Evolutionary conservation across 345 rosid genomes (phyloP), one percentile per base, ranked within the genome.

Genomic region (Trapa incisa): DNA sequence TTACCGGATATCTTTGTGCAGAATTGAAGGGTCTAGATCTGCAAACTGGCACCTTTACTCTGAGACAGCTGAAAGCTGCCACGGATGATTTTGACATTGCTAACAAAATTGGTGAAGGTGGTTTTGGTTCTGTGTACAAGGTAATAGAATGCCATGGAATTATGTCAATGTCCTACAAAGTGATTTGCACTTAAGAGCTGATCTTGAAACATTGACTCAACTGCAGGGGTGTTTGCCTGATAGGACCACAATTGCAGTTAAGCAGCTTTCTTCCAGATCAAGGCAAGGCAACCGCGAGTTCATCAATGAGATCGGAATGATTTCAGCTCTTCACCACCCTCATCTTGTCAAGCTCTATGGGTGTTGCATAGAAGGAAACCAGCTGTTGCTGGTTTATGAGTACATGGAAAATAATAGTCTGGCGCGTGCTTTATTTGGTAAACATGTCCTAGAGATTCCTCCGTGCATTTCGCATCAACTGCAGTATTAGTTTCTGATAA

Each of bases 331-430:
- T 38, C 72, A 73, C 33, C 80, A 77, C 56, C 75, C 67, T 0
- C 65, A 77, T 73, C 75, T 77, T 39, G 80, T 77, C 8, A 73
- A 60, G 45, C 67, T 77, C 6, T 70, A 67, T 42, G 77, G 80
- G 35, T 77, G 77, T 50, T 77, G 80, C 9, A 47, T 65, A 15
- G 80, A 73, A 58, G 70, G 72, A 63, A 70, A 70, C 43, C 75
- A 72, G 32, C 47, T 72, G 14, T 17, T 72, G 37, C 48, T 76
- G 0, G 75, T 76, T 6, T 77, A 77, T 9, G 74, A 77, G 22
- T 77, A 73, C 71, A 12, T 77, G 71, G 72, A 77, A 43, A 73
- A 73, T 60, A 77, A 77, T 42, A 58, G 74, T 56, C 80, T 77
- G 64, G 73, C 77, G 1, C 42, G 43, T 3, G 64, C 69, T 15